phyloP scores from a whole-genome alignment of 2,329 filamentous ascomycete species.

The Paramyrothecium roridum region DNA sequence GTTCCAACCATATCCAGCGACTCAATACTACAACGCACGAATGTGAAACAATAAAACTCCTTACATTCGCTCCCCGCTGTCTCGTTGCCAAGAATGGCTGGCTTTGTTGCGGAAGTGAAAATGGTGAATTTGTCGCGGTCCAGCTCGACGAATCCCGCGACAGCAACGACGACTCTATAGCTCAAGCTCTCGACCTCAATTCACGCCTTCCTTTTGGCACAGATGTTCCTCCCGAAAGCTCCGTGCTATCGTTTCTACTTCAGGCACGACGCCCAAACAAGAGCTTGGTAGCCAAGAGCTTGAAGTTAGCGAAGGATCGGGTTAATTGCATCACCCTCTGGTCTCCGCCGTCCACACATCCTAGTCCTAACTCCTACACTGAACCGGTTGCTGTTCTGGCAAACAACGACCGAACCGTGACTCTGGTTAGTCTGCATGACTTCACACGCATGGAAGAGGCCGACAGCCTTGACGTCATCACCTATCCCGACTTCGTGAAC shows the following conservation, averaged over 20 bases:
- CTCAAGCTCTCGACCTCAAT: constrained; percentile 30
- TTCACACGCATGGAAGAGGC: constrained; percentile 40
- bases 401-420: constrained; percentile 90
- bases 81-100: constrained; percentile 83
- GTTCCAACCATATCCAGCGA: constrained; percentile 62
- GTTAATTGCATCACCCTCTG: constrained; percentile 66
- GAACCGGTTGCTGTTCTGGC: constrained; percentile 67
- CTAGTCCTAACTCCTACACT: constrained; percentile 37
- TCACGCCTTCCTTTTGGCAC: constrained; percentile 26
- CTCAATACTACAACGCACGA: constrained; percentile 67
- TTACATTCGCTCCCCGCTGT: constrained; percentile 77
- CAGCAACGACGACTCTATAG: constrained; percentile 14
- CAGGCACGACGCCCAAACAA: constrained; percentile 38
- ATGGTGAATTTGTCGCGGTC: constrained; percentile 83
- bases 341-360: constrained; percentile 42
- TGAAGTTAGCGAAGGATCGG: constrained; percentile 56
- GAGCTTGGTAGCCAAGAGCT: constrained; percentile 45
- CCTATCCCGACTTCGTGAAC: constrained; percentile 84
- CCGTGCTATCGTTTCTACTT: constrained; percentile 30
- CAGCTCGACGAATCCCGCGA: constrained; percentile 47
- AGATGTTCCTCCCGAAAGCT: constrained; percentile 28
- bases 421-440: constrained; percentile 72
- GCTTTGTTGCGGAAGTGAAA: constrained; percentile 86
- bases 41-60: constrained; percentile 68
- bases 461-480: constrained; percentile 65